These are phyloP conservation scores for Penicillium thymicola DNA, from an alignment of 2,329 filamentous ascomycete species.

Conservation along the genomic window DNA sequence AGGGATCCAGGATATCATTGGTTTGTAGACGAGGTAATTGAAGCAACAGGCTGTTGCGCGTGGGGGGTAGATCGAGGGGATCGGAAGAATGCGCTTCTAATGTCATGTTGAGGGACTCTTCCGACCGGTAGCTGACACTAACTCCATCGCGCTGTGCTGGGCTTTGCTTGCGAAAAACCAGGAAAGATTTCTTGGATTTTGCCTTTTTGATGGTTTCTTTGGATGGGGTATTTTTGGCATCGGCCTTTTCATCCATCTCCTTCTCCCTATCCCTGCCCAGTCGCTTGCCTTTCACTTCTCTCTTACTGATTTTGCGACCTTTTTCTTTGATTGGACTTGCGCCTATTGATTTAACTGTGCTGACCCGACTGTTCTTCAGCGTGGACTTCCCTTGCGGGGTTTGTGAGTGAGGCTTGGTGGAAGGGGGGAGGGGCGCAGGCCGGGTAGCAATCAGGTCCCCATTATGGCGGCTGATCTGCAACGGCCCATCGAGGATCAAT, in stretches of 20 bases:
- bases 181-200: slow-evolving; percentile 3
- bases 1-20: slow-evolving; percentile 5
- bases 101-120: not conserved
- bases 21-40: slow-evolving; percentile 24
- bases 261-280: not conserved
- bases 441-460: slow-evolving; percentile 34
- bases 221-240: not conserved
- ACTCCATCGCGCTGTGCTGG: not conserved
- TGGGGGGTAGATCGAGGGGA: slow-evolving; percentile 2
- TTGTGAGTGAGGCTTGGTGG: slow-evolving; percentile 16
- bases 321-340: slow-evolving; percentile 1
- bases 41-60: slow-evolving; percentile 13
- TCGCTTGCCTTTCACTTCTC: not conserved
- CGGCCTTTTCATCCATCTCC: not conserved
- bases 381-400: not conserved
- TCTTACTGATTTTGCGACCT: slow-evolving; percentile 1
- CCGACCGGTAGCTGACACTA: slow-evolving; percentile 4
- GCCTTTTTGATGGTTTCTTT: not conserved
- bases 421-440: slow-evolving; percentile 30
- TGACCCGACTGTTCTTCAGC: not conserved
- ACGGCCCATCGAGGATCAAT: slow-evolving; percentile 25
- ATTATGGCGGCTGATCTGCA: slow-evolving; percentile 35
- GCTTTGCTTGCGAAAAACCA: slow-evolving; percentile 3
- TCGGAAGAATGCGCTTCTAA: not conserved
- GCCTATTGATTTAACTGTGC: not conserved